Base-by-base conservation (phyloP, 257 asterid genomes). In the Primulina tabacum region DNA sequence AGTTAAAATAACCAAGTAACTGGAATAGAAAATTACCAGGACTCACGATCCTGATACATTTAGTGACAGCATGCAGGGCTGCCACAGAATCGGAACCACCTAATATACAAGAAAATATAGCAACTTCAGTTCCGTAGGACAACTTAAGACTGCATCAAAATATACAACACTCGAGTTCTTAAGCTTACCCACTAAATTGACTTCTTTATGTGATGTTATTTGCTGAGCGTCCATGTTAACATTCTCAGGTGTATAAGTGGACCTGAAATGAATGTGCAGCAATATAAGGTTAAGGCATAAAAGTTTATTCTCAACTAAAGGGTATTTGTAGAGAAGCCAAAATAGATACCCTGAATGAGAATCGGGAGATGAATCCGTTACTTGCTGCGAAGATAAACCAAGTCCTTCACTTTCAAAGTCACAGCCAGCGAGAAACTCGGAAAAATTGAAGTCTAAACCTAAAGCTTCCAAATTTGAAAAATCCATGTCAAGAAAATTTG, bases 401-500 rank as follows among this genome's bases (percentile, higher is more conserved):
- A 71, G 60, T 29, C 74, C 82, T 29, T 81, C 85, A 72, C 60
- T 70, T 56, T 55, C 81, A 29, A 83, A 43, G 73, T 81, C 91
- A 50, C 84, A 78, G 74, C 78, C 84, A 38, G 76, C 32, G 38
- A 86, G 69, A 55, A 86, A 78, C 71, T 86, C 86, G 0, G 92
- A 86, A 30, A 86, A 78, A 67, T 82, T 81, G 76, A 86, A 84
- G 61, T 86, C 92, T 34, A 64, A 62, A 57, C 94, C 99, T 30
- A 90, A 78, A 68, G 87, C 78, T 74, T 94, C 99, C 33, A 90
- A 78, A 80, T 71, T 80, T 2, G 90, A 65, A 52, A 92, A 84
- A 76, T 92, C 95, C 77, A 90, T 77, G 78, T 84, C 96, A 80
- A 87, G 85, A 66, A 84, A 60, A 64, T 90, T 90, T 12, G 76